These are phyloP conservation scores for Phialocephala sp. DNA, from an alignment of 2,329 filamentous ascomycete genomes.

Conservation along the genomic window DNA sequence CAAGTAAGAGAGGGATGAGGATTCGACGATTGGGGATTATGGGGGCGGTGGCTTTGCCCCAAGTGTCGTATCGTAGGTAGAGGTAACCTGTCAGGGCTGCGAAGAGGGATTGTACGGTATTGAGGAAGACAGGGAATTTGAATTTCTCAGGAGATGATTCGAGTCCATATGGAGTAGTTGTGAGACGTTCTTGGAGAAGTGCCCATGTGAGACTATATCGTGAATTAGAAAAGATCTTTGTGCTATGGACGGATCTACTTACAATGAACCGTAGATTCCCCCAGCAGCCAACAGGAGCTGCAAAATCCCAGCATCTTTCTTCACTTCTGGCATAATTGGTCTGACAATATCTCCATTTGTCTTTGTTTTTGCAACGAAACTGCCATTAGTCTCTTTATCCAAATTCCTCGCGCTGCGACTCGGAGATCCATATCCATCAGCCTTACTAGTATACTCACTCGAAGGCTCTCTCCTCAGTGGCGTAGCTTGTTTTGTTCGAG, in stretches of 20 bases:
- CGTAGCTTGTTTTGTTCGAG: constrained; percentile 70
- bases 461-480: constrained; percentile 70
- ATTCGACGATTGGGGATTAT: constrained; percentile 82
- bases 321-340: constrained; percentile 40
- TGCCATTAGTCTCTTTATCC: constrained; percentile 42
- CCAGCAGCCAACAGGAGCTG: constrained; percentile 87
- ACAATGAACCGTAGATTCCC: constrained; percentile 98
- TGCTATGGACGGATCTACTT: constrained; percentile 43
- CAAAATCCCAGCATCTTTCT: constrained; percentile 65
- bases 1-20: constrained; percentile 78
- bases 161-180: constrained; percentile 84
- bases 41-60: constrained; percentile 56
- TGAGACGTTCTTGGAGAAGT: constrained; percentile 95
- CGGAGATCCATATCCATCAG: constrained; percentile 43
- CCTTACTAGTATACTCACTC: constrained; percentile 66
- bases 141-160: constrained; percentile 72
- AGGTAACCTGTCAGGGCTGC: constrained; percentile 81
- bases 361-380: constrained; percentile 33
- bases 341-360: constrained; percentile 42
- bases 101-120: constrained; percentile 92
- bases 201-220: constrained; percentile 85
- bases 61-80: constrained; percentile 76
- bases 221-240: constrained; percentile 15
- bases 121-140: constrained; percentile 92
- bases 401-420: constrained; percentile 42